phyloP scores from a whole-genome alignment of 1,284 basidiomycete species.

The Trametes hirsuta region DNA sequence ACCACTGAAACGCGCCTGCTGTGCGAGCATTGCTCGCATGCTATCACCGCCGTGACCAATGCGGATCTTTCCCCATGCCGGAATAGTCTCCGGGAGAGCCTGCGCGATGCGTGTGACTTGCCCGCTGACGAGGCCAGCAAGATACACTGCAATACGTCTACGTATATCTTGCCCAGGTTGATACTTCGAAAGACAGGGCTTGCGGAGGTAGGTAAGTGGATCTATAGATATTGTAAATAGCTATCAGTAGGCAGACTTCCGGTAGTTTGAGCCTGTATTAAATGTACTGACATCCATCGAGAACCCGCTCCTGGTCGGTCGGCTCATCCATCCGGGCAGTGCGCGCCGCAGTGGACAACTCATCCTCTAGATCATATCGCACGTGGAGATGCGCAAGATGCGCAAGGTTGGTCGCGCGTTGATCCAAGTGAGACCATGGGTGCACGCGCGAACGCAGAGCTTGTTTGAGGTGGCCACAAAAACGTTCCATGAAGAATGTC shows the following conservation, averaged over 20 bases:
- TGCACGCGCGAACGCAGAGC: slow-evolving; percentile 25
- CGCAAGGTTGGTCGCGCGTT: slow-evolving; percentile 18
- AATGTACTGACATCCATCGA: background rate
- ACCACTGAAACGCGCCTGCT: background rate
- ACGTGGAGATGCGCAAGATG: slow-evolving; percentile 25
- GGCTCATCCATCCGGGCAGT: background rate
- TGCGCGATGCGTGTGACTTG: background rate
- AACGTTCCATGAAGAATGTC: slow-evolving; percentile 44
- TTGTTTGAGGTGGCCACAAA: slow-evolving; percentile 37
- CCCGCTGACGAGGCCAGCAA: background rate
- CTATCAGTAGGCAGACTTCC: background rate
- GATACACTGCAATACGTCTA: background rate
- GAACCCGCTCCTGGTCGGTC: background rate
- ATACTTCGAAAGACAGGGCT: background rate
- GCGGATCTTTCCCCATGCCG: slow-evolving; percentile 11
- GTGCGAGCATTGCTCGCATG: slow-evolving; percentile 1
- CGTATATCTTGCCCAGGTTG: background rate
- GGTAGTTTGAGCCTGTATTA: background rate
- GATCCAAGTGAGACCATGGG: slow-evolving; percentile 33
- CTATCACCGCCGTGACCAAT: slow-evolving; percentile 10
- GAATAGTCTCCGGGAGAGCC: background rate
- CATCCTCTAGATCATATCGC: slow-evolving; percentile 25
- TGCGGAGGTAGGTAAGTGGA: background rate
- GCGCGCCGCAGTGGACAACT: slow-evolving; percentile 4
- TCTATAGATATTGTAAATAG: background rate